These are phyloP conservation scores for Xylaria sp. DNA, from an alignment of 2,329 filamentous ascomycete species.

Conservation along the genomic window DNA sequence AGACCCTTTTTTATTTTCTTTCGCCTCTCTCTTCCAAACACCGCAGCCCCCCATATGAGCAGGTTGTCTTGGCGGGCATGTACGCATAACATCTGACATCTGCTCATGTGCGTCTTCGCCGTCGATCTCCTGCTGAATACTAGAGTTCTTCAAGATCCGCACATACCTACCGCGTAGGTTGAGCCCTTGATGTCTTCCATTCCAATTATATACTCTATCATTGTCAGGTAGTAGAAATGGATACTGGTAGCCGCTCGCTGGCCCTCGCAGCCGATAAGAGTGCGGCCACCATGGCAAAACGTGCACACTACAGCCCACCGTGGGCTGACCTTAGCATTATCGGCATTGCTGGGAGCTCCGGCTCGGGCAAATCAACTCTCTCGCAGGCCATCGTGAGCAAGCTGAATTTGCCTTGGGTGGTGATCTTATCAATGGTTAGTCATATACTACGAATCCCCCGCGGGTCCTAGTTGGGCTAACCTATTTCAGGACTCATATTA, in stretches of 20 bases:
- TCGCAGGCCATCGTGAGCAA: constrained; percentile 90
- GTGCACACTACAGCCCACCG: constrained; percentile 87
- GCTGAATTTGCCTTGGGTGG: constrained; percentile 95
- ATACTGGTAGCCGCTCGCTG: constrained; percentile 44
- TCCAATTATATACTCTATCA: constrained; percentile 27
- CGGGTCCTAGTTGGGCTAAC: constrained; percentile 37
- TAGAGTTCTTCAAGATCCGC: constrained; percentile 7
- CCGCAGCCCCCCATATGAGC: constrained; percentile 31
- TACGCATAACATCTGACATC: constrained; percentile 21
- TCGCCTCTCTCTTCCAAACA: constrained; percentile 17
- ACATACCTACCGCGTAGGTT: constrained; percentile 10
- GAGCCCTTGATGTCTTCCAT: constrained; percentile 30
- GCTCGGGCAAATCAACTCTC: constrained; percentile 93
- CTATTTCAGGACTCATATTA: constrained; percentile 88
- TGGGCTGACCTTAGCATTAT: constrained; percentile 98
- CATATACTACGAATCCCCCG: constrained; percentile 36
- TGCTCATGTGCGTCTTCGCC: constrained; percentile 8
- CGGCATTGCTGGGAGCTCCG: constrained; percentile 93
- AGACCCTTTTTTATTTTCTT: constrained; percentile 1
- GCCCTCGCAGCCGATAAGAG: constrained; percentile 49
- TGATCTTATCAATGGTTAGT: constrained; percentile 93
- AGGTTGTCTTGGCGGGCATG: constrained; percentile 38
- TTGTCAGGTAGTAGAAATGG: constrained; percentile 43
- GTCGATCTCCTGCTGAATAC: constrained; percentile 12
- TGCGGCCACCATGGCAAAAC: constrained; percentile 61